A percentile compares a stretch with the other conserved stretches of the same genome.
These are phyloP conservation scores for Butyriboletus loyo DNA, from an alignment of 768 basidiomycete species.

Conservation along the genomic window DNA sequence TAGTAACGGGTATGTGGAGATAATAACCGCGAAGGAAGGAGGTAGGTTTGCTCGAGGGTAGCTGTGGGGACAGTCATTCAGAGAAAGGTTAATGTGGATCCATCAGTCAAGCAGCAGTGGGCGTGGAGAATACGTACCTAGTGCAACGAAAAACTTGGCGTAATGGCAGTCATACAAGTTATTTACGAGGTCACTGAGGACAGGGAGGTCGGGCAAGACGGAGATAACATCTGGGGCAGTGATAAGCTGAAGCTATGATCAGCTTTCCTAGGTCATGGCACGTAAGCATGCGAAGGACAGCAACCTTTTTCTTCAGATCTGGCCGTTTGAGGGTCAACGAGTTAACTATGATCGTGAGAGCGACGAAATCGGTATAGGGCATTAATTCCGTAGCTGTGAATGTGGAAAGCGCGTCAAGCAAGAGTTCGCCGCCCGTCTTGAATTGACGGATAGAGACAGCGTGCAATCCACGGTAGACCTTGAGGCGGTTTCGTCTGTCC, in stretches of 20 bases:
- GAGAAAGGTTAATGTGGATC: not conserved
- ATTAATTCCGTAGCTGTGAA: slow-evolving; percentile 93
- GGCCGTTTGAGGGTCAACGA: slow-evolving; percentile 74
- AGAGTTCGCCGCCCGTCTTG: slow-evolving; percentile 74
- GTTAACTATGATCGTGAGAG: slow-evolving; percentile 77
- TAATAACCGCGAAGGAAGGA: slow-evolving; percentile 85
- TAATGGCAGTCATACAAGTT: slow-evolving; percentile 93
- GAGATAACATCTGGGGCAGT: slow-evolving; percentile 84
- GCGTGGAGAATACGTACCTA: slow-evolving; percentile 49
- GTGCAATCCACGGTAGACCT: slow-evolving; percentile 91
- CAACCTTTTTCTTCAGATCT: slow-evolving; percentile 89
- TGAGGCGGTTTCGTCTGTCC: slow-evolving; percentile 94
- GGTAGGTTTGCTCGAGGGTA: slow-evolving; percentile 81
- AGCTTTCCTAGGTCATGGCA: not conserved
- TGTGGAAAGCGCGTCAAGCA: slow-evolving; percentile 89
- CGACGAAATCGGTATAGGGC: slow-evolving; percentile 86
- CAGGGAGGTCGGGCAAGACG: slow-evolving; percentile 77
- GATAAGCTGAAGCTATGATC: slow-evolving; percentile 57
- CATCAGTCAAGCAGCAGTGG: slow-evolving; percentile 5
- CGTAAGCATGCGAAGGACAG: not conserved
- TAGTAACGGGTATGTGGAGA: slow-evolving; percentile 87
- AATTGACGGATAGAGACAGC: slow-evolving; percentile 88
- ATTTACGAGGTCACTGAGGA: slow-evolving; percentile 78
- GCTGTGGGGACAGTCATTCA: slow-evolving; percentile 42
- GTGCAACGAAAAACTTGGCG: slow-evolving; percentile 87